Conservation (phyloP, 169 alveolate species). For the Plasmodium malariae region DNA sequence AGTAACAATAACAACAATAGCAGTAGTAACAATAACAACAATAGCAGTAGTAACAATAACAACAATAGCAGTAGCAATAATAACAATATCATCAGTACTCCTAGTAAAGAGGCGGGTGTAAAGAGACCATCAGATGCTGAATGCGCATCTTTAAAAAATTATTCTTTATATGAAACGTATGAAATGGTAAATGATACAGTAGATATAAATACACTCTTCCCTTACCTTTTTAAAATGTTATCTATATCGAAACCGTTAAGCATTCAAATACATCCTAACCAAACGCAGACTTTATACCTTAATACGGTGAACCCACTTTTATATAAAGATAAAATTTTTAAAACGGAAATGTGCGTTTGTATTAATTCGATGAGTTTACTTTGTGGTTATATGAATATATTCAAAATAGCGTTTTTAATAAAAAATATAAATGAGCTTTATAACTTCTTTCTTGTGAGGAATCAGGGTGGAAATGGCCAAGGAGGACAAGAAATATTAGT, state of each 20-base stretch:
- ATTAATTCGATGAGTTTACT: constrained; percentile 56
- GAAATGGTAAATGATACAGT: neutral
- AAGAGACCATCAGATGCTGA: constrained; percentile 35
- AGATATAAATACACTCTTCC: constrained; percentile 22
- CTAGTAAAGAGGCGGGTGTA: constrained; percentile 1
- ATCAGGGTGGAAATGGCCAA: too few species aligned
- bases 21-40: neutral
- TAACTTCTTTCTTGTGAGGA: constrained; percentile 28
- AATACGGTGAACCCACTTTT: constrained; percentile 43
- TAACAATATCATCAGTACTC: neutral
- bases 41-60: neutral
- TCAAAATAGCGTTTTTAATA: constrained; percentile 50
- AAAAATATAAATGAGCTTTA: constrained; percentile 27
- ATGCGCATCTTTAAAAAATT: constrained; percentile 7
- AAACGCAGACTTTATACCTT: constrained; percentile 41
- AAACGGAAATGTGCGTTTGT: constrained; percentile 74
- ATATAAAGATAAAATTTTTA: constrained; percentile 66
- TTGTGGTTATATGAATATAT: constrained; percentile 46
- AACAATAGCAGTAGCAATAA: neutral
- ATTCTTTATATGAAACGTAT: constrained; percentile 12
- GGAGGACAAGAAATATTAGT: too few species aligned
- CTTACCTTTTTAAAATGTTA: constrained; percentile 80
- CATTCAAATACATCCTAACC: constrained; percentile 85
- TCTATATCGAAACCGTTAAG: constrained; percentile 84
- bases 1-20: neutral